A percentile compares a stretch with the other conserved stretches of the same genome.
Conservation (phyloP, 257 asterid species). For the Haberlea rhodopensis region DNA sequence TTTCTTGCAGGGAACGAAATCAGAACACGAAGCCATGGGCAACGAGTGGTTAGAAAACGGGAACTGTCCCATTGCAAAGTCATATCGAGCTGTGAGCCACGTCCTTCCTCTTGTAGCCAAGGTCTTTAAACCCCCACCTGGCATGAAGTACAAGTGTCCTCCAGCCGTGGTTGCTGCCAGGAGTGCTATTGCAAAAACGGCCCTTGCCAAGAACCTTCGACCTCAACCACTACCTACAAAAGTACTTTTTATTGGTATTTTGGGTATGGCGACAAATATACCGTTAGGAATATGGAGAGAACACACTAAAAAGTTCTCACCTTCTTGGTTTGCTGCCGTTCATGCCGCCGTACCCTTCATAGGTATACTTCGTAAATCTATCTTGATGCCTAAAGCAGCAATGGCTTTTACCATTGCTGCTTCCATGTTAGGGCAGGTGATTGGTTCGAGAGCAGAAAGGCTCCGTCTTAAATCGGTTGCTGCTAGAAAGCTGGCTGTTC, state of each 20-base stretch:
- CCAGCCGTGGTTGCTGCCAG: slow-evolving; percentile 81
- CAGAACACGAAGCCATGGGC: slow-evolving; percentile 71
- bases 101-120: slow-evolving; percentile 87
- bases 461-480: slow-evolving; percentile 58
- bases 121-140: slow-evolving; percentile 80
- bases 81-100: slow-evolving; percentile 71
- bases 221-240: slow-evolving; percentile 88
- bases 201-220: slow-evolving; percentile 78
- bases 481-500: slow-evolving; percentile 27
- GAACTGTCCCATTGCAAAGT: slow-evolving; percentile 90
- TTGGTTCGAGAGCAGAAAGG: slow-evolving; percentile 91
- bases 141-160: slow-evolving; percentile 70
- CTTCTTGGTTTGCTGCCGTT: slow-evolving; percentile 85
- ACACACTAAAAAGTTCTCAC: slow-evolving; percentile 81
- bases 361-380: slow-evolving; percentile 79
- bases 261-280: slow-evolving; percentile 83
- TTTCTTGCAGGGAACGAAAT: slow-evolving; percentile 52
- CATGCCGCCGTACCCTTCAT: slow-evolving; percentile 97
- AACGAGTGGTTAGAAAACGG: slow-evolving; percentile 84
- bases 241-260: slow-evolving; percentile 61
- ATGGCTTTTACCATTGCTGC: slow-evolving; percentile 96
- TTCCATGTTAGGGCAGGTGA: slow-evolving; percentile 81
- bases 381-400: slow-evolving; percentile 86
- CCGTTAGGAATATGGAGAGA: slow-evolving; percentile 95
- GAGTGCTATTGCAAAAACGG: slow-evolving; percentile 70